Percentiles rank a stretch among this genome's conserved stretches.
These are phyloP conservation scores for Circinella umbellata DNA, from an alignment of 371 early-diverging fungal genomes.

Conservation along the genomic window DNA sequence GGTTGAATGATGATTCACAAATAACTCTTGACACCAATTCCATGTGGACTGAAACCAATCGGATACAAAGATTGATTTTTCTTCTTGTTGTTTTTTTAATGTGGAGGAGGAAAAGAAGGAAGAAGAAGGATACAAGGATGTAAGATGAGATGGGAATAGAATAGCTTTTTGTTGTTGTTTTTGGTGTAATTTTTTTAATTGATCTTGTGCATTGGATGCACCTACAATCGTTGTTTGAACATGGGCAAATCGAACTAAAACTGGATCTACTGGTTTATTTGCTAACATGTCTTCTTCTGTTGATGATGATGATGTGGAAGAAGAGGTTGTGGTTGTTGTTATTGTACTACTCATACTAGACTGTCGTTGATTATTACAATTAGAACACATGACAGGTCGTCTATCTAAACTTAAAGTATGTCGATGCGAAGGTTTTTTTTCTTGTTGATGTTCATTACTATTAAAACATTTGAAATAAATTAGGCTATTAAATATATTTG, in stretches of 20 bases:
- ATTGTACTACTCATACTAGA: background rate
- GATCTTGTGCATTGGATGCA: conserved; percentile 1
- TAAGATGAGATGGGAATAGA: background rate
- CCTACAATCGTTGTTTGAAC: conserved; percentile 3
- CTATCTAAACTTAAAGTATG: conserved; percentile 1
- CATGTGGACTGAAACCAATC: conserved; percentile 1
- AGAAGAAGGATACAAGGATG: background rate
- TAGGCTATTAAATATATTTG: no score
- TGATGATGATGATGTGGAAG: no score
- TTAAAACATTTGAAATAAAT: no score
- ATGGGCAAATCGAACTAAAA: background rate
- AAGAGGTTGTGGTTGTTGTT: background rate
- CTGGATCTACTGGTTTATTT: background rate
- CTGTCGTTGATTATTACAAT: background rate
- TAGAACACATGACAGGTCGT: background rate
- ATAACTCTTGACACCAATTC: conserved; percentile 4
- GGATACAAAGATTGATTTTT: background rate
- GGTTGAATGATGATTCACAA: background rate
- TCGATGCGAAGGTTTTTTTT: background rate
- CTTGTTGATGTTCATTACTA: conserved; percentile 1
- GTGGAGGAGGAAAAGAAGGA: background rate
- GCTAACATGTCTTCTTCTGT: conserved; percentile 1
- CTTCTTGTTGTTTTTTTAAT: background rate
- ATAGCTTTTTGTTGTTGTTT: background rate
- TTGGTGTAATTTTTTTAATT: background rate